Evolutionary conservation across 305 asterid genomes (phyloP), one percentile per base, ranked within the genome.

Genomic region (Ajuga reptans): DNA sequence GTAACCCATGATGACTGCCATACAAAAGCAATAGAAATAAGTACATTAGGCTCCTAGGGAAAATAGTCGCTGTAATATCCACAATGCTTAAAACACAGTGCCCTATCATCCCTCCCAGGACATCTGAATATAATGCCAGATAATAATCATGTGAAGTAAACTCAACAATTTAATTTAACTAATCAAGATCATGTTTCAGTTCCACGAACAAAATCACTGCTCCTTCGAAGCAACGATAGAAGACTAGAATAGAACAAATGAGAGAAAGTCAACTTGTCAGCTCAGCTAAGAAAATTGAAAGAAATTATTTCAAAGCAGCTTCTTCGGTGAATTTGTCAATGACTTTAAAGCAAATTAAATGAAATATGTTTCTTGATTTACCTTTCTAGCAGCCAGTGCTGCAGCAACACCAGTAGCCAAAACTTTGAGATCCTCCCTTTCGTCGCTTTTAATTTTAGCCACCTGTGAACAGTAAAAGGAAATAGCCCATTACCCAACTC

Each of bases 361-460:
- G 47, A 53, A 47, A 69, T 15, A 9, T 71, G 41, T 73, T 53
- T 53, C 34, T 6, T 33, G 47, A 42, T 79, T 63, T 79, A 94
- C 99, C 98, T 94, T 94, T 77, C 98, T 86, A 67, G 99, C 86
- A 55, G 98, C 93, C 84, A 94, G 84, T 66, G 99, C 98, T 33
- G 99, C 96, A 62, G 86, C 91, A 77, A 94, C 99, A 75, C 99
- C 95, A 4, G 95, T 94, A 39, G 99, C 99, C 81, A 94, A 83
- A 52, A 94, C 99, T 83, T 94, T 94, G 64, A 94, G 98, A 80
- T 94, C 99, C 87, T 94, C 99, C 77, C 98, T 83, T 76, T 94
- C 99, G 64, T 94, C 99, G 74, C 93, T 77, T 83, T 88, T 94
- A 71, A 94, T 91, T 84, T 94, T 94, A 72, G 98, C 98, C 51